Percentiles rank a stretch among this genome's conserved stretches.
phyloP scores from a whole-genome alignment of 148 eudicot genomes.

The Silene uniflora region DNA sequence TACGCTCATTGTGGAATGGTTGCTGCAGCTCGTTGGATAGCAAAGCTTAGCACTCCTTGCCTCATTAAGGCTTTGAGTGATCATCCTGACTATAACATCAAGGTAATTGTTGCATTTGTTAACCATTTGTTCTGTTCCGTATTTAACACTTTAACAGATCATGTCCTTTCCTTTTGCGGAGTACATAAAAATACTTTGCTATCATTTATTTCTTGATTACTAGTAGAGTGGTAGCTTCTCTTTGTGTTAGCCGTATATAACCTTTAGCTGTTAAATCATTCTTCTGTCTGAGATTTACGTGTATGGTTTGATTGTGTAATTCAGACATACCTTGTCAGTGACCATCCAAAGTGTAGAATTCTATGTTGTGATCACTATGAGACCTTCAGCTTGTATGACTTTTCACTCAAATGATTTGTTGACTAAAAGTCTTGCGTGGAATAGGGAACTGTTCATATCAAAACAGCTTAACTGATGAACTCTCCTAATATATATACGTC shows the following conservation, averaged over 20 bases:
- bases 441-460: neutral
- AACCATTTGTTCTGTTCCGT: neutral
- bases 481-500: neutral
- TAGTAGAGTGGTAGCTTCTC: neutral
- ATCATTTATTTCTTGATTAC: neutral
- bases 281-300: neutral
- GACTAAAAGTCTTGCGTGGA: neutral
- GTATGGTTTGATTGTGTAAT: neutral
- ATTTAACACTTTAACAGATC: neutral
- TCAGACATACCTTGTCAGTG: neutral
- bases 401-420: neutral
- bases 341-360: neutral
- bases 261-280: neutral
- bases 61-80: constrained; percentile 62
- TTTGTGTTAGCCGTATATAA: neutral
- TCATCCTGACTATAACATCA: constrained; percentile 61
- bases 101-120: constrained; percentile 33
- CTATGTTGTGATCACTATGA: neutral
- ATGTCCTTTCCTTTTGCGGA: neutral
- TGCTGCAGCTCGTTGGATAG: constrained; percentile 99
- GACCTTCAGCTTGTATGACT: neutral
- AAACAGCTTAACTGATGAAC: neutral
- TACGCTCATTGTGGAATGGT: constrained; percentile 99
- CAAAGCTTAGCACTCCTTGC: constrained; percentile 76
- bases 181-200: neutral